A percentile compares a stretch with the other conserved stretches of the same genome.
Evolutionary conservation across 495 filamentous ascomycete species (phyloP).

Genomic region (Tuber aestivum): DNA sequence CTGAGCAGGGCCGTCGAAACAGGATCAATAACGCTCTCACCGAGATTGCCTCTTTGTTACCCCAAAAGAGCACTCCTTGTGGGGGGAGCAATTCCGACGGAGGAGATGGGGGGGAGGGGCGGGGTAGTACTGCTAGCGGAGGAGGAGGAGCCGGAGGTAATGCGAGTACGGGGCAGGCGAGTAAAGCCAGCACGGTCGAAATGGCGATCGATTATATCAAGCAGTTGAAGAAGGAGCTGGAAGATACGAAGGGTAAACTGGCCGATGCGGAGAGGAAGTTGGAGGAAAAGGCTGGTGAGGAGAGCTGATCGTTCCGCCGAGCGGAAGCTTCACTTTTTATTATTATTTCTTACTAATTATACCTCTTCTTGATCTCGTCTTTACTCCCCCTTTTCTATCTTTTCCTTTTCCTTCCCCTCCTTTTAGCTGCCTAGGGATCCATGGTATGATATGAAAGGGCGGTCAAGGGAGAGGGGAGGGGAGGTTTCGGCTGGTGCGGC

Average conservation of each 20-base stretch:
- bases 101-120: slow-evolving; percentile 32
- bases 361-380: not conserved
- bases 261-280: slow-evolving; percentile 26
- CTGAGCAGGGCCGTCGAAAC: slow-evolving; percentile 90
- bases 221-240: slow-evolving; percentile 66
- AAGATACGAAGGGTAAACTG: slow-evolving; percentile 52
- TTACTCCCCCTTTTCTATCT: not conserved
- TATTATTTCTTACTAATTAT: not conserved
- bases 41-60: slow-evolving; percentile 81
- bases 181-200: slow-evolving; percentile 94
- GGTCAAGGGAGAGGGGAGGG: not conserved
- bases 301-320: not conserved
- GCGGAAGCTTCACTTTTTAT: not conserved
- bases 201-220: slow-evolving; percentile 94
- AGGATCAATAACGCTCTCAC: slow-evolving; percentile 90
- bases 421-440: not conserved
- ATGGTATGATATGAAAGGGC: not conserved
- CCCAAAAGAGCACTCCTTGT: slow-evolving; percentile 46
- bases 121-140: slow-evolving; percentile 30
- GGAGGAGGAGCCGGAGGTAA: slow-evolving; percentile 51
- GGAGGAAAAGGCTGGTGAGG: slow-evolving; percentile 2
- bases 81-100: slow-evolving; percentile 44
- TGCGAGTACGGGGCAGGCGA: slow-evolving; percentile 44
- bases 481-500: not conserved
- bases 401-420: not conserved